Evolutionary conservation across 768 basidiomycete genomes (phyloP).

Genomic region (Glaciozyma martinii): DNA sequence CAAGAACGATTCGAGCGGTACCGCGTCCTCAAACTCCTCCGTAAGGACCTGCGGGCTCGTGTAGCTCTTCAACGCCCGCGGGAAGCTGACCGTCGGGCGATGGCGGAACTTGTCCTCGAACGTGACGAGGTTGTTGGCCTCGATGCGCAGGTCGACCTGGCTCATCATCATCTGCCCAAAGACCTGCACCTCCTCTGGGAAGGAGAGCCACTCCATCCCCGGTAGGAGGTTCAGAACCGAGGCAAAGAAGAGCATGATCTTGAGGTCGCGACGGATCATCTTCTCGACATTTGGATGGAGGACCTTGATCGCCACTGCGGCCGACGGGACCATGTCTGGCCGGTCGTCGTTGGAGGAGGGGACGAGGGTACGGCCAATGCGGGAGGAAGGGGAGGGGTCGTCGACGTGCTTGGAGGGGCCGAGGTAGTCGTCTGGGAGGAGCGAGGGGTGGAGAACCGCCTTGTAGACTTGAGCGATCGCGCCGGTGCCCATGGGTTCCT

Average conservation of each 20-base stretch:
- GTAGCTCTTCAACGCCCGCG: slow-evolving; percentile 71
- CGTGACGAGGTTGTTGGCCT: slow-evolving; percentile 71
- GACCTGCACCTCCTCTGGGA: slow-evolving; percentile 87
- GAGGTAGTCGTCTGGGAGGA: slow-evolving; percentile 76
- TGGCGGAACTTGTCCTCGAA: slow-evolving; percentile 79
- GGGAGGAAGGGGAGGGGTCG: slow-evolving; percentile 16
- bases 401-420: slow-evolving; percentile 52
- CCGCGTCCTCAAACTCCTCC: slow-evolving; percentile 86
- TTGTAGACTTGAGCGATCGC: slow-evolving; percentile 98
- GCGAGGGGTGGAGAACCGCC: slow-evolving; percentile 69
- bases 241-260: slow-evolving; percentile 93
- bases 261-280: slow-evolving; percentile 76
- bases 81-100: slow-evolving; percentile 75
- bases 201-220: slow-evolving; percentile 90
- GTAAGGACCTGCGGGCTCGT: slow-evolving; percentile 74
- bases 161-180: slow-evolving; percentile 95
- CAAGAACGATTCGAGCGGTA: slow-evolving; percentile 79
- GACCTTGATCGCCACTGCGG: slow-evolving; percentile 89
- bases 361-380: slow-evolving; percentile 16
- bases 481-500: slow-evolving; percentile 84
- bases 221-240: slow-evolving; percentile 65
- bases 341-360: slow-evolving; percentile 27
- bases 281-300: slow-evolving; percentile 79
- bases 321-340: slow-evolving; percentile 68
- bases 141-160: slow-evolving; percentile 82